Evolutionary conservation across 768 basidiomycete genomes (phyloP).

Genomic region (Panaeolus papilionaceus): DNA sequence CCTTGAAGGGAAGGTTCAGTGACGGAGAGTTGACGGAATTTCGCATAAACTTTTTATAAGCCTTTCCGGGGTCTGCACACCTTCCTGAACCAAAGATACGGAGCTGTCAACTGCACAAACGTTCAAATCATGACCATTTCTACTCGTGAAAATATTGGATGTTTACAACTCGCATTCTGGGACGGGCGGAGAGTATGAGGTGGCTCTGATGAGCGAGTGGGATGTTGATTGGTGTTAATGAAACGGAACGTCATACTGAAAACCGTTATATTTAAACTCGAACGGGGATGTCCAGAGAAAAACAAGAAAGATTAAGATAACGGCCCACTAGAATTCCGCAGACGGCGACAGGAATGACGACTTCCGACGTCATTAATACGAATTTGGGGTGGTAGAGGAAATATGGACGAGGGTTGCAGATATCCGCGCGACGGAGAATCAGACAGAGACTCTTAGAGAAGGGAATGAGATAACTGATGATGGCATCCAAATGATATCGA

Average conservation of each 20-base stretch:
- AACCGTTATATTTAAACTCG: constrained; percentile 1
- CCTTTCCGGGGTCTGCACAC: neutral
- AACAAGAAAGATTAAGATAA: neutral
- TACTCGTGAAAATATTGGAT: neutral
- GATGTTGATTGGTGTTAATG: too few relatives aligned
- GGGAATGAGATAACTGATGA: neutral
- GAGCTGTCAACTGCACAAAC: neutral
- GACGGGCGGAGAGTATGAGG: neutral
- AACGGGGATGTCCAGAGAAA: neutral
- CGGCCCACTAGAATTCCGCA: neutral
- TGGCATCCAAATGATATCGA: neutral
- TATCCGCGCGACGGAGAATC: neutral
- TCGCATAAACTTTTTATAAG: neutral
- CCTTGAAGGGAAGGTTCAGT: neutral
- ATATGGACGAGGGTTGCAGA: neutral
- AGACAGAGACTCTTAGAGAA: neutral
- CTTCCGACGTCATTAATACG: neutral
- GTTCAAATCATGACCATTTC: neutral
- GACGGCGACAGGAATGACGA: neutral
- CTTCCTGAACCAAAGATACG: neutral
- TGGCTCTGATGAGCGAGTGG: neutral
- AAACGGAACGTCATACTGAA: neutral
- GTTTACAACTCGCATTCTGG: neutral
- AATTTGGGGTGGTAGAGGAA: neutral
- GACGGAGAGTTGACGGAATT: neutral